phyloP scores from a whole-genome alignment of 2,329 filamentous ascomycete genomes.

The Microdochium paspali region DNA sequence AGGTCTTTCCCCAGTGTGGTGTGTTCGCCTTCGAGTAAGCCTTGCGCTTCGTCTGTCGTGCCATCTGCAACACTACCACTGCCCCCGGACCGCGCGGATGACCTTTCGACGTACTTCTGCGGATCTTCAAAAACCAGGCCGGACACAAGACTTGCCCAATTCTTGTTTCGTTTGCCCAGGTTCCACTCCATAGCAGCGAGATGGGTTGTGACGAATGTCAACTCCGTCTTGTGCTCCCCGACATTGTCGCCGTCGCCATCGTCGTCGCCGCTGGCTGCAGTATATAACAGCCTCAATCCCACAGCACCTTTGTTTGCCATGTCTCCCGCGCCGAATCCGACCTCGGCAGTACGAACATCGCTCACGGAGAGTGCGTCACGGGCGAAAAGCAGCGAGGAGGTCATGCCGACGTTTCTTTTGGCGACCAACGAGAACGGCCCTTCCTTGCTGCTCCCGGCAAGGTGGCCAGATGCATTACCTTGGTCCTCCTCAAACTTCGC shows the following conservation, averaged over 20 bases:
- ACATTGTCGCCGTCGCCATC: constrained; percentile 7
- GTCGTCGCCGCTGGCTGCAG: constrained; percentile 23
- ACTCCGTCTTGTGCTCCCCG: constrained; percentile 37
- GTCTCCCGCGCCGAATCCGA: constrained; percentile 74
- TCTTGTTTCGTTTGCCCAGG: constrained; percentile 65
- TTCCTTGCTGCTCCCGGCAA: constrained; percentile 8
- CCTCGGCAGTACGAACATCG: constrained; percentile 66
- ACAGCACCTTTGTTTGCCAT: constrained; percentile 97
- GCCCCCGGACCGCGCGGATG: constrained; percentile 1
- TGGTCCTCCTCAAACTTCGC: constrained; percentile 22
- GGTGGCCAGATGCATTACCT: not conserved
- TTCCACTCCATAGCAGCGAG: constrained; percentile 81
- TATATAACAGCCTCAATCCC: constrained; percentile 61
- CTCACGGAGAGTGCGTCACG: constrained; percentile 51
- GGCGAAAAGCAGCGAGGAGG: constrained; percentile 77
- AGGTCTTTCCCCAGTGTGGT: constrained; percentile 26
- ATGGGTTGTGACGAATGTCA: constrained; percentile 85
- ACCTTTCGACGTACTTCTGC: constrained; percentile 23
- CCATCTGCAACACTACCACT: constrained; percentile 4
- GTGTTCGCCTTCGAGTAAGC: constrained; percentile 17
- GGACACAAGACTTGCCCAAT: constrained; percentile 80
- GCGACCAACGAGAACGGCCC: constrained; percentile 60
- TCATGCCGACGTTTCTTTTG: constrained; percentile 76
- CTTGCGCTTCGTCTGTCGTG: constrained; percentile 8
- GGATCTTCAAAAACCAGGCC: constrained; percentile 65